Conservation (phyloP, 73 alveolate species). For the Uronychia binucleata region DNA sequence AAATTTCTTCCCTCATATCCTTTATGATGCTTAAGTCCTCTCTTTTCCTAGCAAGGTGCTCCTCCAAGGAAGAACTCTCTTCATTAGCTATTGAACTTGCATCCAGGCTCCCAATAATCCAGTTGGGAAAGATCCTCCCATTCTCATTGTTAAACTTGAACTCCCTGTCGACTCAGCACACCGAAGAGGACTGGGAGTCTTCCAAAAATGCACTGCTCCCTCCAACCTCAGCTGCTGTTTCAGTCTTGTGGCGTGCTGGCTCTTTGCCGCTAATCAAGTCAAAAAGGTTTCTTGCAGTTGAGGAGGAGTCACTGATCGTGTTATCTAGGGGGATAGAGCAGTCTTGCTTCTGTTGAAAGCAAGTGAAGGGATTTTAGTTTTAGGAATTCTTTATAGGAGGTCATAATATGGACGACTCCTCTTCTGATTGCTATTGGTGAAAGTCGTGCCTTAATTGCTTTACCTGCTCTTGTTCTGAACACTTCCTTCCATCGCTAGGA, state of each 20-base stretch:
- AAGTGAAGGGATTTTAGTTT: too few relatives aligned
- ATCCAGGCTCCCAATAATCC: background rate
- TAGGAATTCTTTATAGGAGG: too few relatives aligned
- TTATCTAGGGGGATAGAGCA: too few relatives aligned
- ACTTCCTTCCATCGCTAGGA: too few relatives aligned
- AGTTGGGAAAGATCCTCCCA: background rate
- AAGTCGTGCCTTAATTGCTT: too few relatives aligned
- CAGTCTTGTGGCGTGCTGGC: background rate
- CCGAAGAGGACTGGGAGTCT: background rate
- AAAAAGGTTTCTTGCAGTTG: background rate
- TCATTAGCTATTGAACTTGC: background rate
- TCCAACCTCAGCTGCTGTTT: background rate
- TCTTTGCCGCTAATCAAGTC: background rate
- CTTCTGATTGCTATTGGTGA: too few relatives aligned
- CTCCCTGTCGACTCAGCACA: background rate
- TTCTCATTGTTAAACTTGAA: background rate
- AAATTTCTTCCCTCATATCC: background rate
- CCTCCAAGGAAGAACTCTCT: background rate
- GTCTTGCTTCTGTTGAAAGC: too few relatives aligned
- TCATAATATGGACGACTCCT: too few relatives aligned
- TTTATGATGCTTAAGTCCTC: background rate
- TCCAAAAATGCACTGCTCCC: background rate
- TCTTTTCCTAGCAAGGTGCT: background rate
- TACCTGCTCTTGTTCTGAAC: too few relatives aligned
- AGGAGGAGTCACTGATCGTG: background rate